These are phyloP conservation scores for Hansenula sp. DNA, from an alignment of 1,139 yeast species.

Conservation along the genomic window DNA sequence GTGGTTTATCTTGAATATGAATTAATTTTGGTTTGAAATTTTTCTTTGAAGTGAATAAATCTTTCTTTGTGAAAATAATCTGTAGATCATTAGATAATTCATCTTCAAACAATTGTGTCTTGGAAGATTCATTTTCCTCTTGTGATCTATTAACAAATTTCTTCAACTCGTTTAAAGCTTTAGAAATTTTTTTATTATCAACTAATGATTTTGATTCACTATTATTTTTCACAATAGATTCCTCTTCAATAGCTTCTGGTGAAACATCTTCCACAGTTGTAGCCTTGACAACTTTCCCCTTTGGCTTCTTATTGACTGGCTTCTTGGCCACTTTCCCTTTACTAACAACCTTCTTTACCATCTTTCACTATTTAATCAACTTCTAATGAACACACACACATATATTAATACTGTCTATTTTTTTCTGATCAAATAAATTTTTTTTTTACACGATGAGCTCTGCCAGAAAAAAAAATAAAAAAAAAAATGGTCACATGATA, in stretches of 20 bases:
- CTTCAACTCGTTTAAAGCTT: constrained; percentile 49
- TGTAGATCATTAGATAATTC: constrained; percentile 47
- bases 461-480: background rate
- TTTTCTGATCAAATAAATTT: background rate
- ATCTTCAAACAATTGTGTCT: constrained; percentile 47
- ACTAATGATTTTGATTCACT: constrained; percentile 8
- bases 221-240: constrained; percentile 5
- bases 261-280: constrained; percentile 14
- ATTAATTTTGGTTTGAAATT: constrained; percentile 71
- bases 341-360: background rate
- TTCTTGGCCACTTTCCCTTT: constrained; percentile 4
- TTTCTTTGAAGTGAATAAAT: constrained; percentile 58
- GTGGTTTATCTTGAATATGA: constrained; percentile 19
- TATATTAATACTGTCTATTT: too few species aligned
- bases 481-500: background rate
- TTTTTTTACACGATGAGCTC: background rate
- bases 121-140: constrained; percentile 27
- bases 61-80: constrained; percentile 42
- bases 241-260: constrained; percentile 6
- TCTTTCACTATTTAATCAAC: too few species aligned
- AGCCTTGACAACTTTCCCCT: constrained; percentile 20
- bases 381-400: too few species aligned
- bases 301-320: constrained; percentile 13
- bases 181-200: constrained; percentile 19
- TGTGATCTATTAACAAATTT: constrained; percentile 30